These are phyloP conservation scores for Suillus americanus DNA, from an alignment of 768 basidiomycete species.

Conservation along the genomic window DNA sequence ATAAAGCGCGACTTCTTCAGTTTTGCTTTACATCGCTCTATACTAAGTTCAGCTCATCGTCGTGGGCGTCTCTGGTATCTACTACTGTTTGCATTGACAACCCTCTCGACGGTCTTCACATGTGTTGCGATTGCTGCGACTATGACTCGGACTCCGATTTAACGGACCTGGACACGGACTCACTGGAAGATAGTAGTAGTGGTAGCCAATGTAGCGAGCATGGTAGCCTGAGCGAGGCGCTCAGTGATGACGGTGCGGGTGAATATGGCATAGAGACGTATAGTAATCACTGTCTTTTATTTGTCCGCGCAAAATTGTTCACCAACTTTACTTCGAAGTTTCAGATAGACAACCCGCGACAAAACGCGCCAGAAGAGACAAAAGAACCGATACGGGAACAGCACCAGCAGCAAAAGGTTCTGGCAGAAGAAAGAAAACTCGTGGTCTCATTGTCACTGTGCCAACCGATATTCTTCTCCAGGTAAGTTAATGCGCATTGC, in stretches of 20 bases:
- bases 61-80: background rate
- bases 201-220: background rate
- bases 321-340: background rate
- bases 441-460: constrained; percentile 15
- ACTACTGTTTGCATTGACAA: background rate
- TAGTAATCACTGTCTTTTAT: background rate
- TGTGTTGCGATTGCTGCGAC: background rate
- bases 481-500: constrained; percentile 10
- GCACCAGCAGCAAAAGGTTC: background rate
- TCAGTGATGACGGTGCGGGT: background rate
- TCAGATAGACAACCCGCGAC: background rate
- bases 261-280: background rate
- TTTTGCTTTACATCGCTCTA: background rate
- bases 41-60: background rate
- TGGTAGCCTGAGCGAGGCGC: background rate
- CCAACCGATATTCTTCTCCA: constrained; percentile 29
- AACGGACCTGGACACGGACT: background rate
- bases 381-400: background rate
- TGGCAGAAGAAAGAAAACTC: constrained; percentile 6
- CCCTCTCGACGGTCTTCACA: background rate
- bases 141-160: background rate
- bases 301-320: background rate
- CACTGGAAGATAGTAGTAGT: background rate
- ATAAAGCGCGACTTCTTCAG: background rate
- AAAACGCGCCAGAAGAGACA: background rate